Evolutionary conservation across 2,329 filamentous ascomycete genomes (phyloP).

Genomic region (Aspergillus pseudoviridinutans): DNA sequence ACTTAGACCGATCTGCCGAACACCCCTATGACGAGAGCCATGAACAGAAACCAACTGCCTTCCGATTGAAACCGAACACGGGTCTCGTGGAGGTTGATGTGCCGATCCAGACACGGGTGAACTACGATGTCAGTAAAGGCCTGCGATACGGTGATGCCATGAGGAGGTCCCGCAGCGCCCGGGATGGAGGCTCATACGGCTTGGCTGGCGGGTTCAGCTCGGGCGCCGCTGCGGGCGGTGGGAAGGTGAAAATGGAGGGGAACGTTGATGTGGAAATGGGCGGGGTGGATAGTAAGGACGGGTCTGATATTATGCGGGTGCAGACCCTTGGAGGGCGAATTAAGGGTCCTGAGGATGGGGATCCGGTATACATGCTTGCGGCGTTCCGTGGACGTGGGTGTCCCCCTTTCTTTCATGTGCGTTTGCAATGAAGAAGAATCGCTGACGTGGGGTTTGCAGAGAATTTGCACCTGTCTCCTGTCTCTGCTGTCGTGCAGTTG

Average conservation of each 20-base stretch:
- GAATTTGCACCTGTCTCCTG: constrained; percentile 79
- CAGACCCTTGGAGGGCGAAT: constrained; percentile 86
- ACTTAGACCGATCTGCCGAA: constrained; percentile 63
- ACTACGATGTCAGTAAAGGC: constrained; percentile 82
- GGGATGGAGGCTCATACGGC: constrained; percentile 65
- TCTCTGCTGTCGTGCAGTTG: constrained; percentile 79
- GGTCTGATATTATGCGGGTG: constrained; percentile 60
- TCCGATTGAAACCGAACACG: constrained; percentile 76
- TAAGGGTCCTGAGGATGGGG: constrained; percentile 63
- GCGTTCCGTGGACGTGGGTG: constrained; percentile 76
- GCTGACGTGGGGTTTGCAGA: constrained; percentile 46
- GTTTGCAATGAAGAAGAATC: neutral
- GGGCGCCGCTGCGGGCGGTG: constrained; percentile 40
- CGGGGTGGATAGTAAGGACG: constrained; percentile 19
- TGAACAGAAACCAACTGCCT: constrained; percentile 59
- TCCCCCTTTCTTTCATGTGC: neutral
- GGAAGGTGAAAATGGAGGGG: constrained; percentile 20
- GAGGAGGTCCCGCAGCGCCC: constrained; percentile 48
- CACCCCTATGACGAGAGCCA: constrained; percentile 58
- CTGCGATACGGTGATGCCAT: constrained; percentile 78
- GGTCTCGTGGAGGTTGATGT: constrained; percentile 91
- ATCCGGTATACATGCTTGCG: constrained; percentile 79
- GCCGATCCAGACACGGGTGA: constrained; percentile 66
- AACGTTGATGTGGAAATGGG: constrained; percentile 13
- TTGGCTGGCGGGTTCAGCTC: constrained; percentile 69